Evolutionary conservation across 352 stramenopile species (phyloP).

Genomic region (Pelagophyceae sp.): DNA sequence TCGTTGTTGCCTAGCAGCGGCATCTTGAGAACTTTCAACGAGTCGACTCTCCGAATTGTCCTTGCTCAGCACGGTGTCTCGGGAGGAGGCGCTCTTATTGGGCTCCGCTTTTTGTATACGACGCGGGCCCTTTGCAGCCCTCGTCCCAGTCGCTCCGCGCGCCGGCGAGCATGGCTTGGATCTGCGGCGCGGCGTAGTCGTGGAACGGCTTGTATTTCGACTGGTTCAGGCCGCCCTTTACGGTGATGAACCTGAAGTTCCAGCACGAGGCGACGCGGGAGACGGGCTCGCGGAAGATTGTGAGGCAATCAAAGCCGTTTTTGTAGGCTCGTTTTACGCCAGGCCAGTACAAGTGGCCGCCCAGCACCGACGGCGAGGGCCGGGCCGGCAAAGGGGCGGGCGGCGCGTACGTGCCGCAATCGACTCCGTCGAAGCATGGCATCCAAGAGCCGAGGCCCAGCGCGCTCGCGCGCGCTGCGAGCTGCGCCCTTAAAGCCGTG

Average conservation of each 20-base stretch:
- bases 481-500: neutral
- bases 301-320: neutral
- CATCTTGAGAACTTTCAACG: no score
- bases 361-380: neutral
- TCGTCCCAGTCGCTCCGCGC: neutral
- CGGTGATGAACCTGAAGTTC: neutral
- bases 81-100: no score
- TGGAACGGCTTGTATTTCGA: neutral
- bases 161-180: neutral
- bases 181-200: neutral
- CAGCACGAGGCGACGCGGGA: neutral
- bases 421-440: neutral
- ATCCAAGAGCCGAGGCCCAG: neutral
- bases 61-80: no score
- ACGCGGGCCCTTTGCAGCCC: no score
- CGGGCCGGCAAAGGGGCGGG: neutral
- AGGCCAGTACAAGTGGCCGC: neutral
- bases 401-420: neutral
- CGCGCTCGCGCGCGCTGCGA: neutral
- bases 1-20: no score
- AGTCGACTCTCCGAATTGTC: no score
- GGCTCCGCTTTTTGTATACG: no score
- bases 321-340: neutral
- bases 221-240: neutral
- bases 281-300: slow-evolving; percentile 7